phyloP scores from a whole-genome alignment of 2,329 filamentous ascomycete genomes.

The Alternaria ethzedia region DNA sequence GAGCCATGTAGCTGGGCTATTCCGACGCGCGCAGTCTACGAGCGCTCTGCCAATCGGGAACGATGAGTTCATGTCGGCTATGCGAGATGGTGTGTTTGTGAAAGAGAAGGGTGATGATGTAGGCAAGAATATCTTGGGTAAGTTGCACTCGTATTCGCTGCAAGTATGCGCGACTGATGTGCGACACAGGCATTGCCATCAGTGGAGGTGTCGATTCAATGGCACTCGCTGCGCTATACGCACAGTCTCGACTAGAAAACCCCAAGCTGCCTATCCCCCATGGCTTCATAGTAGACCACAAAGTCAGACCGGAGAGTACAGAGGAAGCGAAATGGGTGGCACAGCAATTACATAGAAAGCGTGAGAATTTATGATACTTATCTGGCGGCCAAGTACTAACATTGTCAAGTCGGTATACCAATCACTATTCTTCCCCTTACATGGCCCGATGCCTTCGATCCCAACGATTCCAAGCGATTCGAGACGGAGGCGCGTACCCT shows the following conservation, averaged over 20 bases:
- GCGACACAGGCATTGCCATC: slow-evolving; percentile 68
- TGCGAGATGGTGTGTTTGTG: slow-evolving; percentile 8
- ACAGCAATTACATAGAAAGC: slow-evolving; percentile 52
- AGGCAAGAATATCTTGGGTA: slow-evolving; percentile 20
- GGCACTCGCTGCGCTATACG: slow-evolving; percentile 81
- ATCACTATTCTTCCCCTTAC: slow-evolving; percentile 45
- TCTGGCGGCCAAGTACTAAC: slow-evolving; percentile 14
- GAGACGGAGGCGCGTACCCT: slow-evolving; percentile 77
- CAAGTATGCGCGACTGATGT: slow-evolving; percentile 7
- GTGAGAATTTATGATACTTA: slow-evolving; percentile 39
- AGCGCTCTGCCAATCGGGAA: slow-evolving; percentile 28
- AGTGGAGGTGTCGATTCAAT: slow-evolving; percentile 98
- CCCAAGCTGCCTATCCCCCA: slow-evolving; percentile 45
- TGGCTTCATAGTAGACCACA: slow-evolving; percentile 68
- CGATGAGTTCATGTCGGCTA: slow-evolving; percentile 35
- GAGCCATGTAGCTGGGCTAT: slow-evolving; percentile 15
- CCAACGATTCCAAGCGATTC: slow-evolving; percentile 65
- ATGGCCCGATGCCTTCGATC: slow-evolving; percentile 47
- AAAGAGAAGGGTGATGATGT: background rate
- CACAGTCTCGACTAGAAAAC: slow-evolving; percentile 28
- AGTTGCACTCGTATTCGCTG: background rate
- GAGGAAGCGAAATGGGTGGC: slow-evolving; percentile 62
- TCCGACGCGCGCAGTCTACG: slow-evolving; percentile 31
- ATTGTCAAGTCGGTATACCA: slow-evolving; percentile 33
- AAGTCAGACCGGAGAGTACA: slow-evolving; percentile 60